phyloP scores from a whole-genome alignment of 2,329 filamentous ascomycete genomes.

The Fonsecaea nubica region DNA sequence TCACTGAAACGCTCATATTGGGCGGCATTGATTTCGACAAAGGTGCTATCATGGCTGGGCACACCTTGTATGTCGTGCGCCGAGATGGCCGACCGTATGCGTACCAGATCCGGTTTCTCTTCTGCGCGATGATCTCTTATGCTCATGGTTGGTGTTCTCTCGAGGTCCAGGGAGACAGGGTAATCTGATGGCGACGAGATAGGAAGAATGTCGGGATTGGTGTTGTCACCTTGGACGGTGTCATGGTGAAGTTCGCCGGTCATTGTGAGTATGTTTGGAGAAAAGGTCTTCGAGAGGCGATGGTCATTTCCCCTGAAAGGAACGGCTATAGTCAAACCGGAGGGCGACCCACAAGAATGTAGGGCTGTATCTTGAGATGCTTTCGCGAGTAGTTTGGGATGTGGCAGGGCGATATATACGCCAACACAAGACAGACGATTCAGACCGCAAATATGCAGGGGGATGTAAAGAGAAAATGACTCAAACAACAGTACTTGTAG shows the following conservation, averaged over 20 bases:
- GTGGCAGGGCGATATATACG: slow-evolving; percentile 1
- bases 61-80: slow-evolving; percentile 40
- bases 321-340: slow-evolving; percentile 7
- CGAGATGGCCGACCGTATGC: slow-evolving; percentile 45
- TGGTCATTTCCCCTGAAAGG: slow-evolving; percentile 17
- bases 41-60: slow-evolving; percentile 34
- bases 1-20: slow-evolving; percentile 69
- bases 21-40: slow-evolving; percentile 53
- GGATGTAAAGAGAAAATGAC: slow-evolving; percentile 19
- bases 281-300: slow-evolving; percentile 1
- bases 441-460: not conserved
- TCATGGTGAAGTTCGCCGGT: slow-evolving; percentile 36
- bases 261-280: slow-evolving; percentile 24
- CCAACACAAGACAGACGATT: not conserved
- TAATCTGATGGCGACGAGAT: slow-evolving; percentile 20
- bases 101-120: slow-evolving; percentile 40
- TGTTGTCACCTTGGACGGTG: slow-evolving; percentile 22
- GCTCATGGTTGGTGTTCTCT: slow-evolving; percentile 23
- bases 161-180: slow-evolving; percentile 18
- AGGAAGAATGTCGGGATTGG: slow-evolving; percentile 10
- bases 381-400: not conserved
- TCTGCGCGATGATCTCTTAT: slow-evolving; percentile 7
- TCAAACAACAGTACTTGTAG: slow-evolving; percentile 14
- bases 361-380: not conserved
- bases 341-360: slow-evolving; percentile 1